Conservation (phyloP, 163 green algal genomes). For the Volvox carteri region DNA sequence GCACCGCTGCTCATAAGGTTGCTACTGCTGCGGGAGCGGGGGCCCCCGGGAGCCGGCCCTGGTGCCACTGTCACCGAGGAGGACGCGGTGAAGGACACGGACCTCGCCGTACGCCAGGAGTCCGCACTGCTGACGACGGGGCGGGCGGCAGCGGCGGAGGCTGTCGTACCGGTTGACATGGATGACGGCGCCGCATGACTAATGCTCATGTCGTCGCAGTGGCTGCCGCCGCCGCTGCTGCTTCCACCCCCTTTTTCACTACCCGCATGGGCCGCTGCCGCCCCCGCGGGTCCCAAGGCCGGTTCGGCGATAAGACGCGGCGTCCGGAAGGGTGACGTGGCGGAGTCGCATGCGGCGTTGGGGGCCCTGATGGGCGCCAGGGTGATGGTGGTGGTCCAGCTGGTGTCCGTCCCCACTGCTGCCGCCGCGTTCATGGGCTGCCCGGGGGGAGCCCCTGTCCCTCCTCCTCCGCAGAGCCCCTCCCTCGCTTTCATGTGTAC, state of each 20-base stretch:
- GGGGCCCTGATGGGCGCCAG: neutral
- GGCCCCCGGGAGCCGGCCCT: neutral
- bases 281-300: neutral
- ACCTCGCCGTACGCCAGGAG: neutral
- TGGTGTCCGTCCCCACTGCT: too few relatives aligned
- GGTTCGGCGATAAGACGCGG: neutral
- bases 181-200: neutral
- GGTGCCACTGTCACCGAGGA: neutral
- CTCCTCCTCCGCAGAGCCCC: too few relatives aligned
- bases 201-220: neutral
- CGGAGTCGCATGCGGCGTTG: neutral
- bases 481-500: too few relatives aligned
- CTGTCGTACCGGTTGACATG: neutral
- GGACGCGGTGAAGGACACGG: too few relatives aligned
- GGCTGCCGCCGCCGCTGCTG: neutral
- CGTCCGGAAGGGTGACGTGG: neutral
- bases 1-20: too few relatives aligned
- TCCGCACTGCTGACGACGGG: constrained; percentile 5
- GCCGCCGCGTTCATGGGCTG: too few relatives aligned
- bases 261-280: neutral
- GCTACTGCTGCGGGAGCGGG: too few relatives aligned
- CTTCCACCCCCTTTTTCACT: too few relatives aligned
- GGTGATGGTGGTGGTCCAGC: too few relatives aligned
- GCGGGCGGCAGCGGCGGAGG: neutral
- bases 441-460: too few relatives aligned